phyloP scores from a whole-genome alignment of 768 basidiomycete genomes.

The Hygrophoropsis aurantiaca region DNA sequence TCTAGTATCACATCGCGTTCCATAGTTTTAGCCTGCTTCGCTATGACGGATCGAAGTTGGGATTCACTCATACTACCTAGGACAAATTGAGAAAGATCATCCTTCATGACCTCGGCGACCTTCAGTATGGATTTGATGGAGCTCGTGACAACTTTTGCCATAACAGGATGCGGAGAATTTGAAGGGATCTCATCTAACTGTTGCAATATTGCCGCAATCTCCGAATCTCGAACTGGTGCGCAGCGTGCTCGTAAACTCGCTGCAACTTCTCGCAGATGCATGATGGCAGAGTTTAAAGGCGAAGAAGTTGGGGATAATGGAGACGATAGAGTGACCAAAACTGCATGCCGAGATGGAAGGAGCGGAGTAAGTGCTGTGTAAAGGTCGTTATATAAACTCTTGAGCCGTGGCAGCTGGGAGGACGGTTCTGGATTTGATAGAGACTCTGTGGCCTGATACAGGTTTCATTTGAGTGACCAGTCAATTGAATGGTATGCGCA shows the following conservation, averaged over 20 bases:
- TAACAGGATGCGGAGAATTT: constrained; percentile 22
- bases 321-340: constrained; percentile 51
- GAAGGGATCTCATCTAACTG: constrained; percentile 32
- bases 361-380: constrained; percentile 50
- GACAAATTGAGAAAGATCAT: constrained; percentile 64
- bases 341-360: constrained; percentile 53
- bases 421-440: constrained; percentile 61
- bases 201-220: constrained; percentile 45
- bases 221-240: constrained; percentile 61
- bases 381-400: constrained; percentile 55
- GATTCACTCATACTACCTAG: constrained; percentile 66
- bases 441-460: constrained; percentile 49
- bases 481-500: constrained; percentile 29
- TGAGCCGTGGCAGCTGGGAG: constrained; percentile 58
- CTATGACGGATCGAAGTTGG: constrained; percentile 50
- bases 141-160: constrained; percentile 50
- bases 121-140: constrained; percentile 47
- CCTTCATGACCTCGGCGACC: constrained; percentile 63
- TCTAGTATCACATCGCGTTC: constrained; percentile 57
- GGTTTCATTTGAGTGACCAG: constrained; percentile 21
- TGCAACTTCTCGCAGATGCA: constrained; percentile 55
- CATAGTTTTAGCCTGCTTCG: constrained; percentile 49
- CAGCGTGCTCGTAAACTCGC: constrained; percentile 56
- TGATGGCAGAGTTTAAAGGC: constrained; percentile 58
- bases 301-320: constrained; percentile 69